A percentile compares a stretch with the other conserved stretches of the same genome.
Conservation (phyloP, 129 eudicot species). For the Chrysanthemum seticuspe region DNA sequence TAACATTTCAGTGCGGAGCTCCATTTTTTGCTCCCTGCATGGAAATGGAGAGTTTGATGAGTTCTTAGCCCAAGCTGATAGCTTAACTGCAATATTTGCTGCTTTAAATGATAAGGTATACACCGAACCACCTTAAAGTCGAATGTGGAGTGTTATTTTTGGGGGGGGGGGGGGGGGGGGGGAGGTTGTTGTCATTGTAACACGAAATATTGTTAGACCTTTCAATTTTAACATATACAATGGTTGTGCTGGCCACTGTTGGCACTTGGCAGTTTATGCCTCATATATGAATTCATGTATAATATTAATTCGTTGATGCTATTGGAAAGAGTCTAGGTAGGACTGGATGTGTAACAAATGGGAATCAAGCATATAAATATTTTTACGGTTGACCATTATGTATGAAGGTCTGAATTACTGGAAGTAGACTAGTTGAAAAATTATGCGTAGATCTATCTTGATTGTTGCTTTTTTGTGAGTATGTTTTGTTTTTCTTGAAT, state of each 20-base stretch:
- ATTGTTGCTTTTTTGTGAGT: constrained; percentile 2
- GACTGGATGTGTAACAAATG: neutral
- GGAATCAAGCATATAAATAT: neutral
- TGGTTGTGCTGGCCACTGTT: no score
- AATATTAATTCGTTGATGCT: no score
- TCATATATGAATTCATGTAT: no score
- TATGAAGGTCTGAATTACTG: constrained; percentile 9
- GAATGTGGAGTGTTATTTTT: no score
- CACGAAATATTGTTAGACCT: no score
- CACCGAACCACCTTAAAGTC: no score
- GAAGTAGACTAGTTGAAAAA: neutral
- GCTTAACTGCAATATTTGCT: constrained; percentile 93
- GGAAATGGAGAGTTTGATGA: constrained; percentile 83
- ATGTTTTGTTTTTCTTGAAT: constrained; percentile 1
- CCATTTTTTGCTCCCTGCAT: constrained; percentile 73
- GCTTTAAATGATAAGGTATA: constrained; percentile 93
- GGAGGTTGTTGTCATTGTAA: no score
- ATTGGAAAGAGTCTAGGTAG: no score
- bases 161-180: no score
- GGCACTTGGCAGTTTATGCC: no score
- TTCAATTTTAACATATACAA: no score
- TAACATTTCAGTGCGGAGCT: constrained; percentile 81
- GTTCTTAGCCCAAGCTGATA: constrained; percentile 91
- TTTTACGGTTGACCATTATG: neutral
- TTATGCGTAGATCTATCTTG: neutral